These are phyloP conservation scores for Saturnispora mendoncae DNA, from an alignment of 805 yeast genomes.

Conservation along the genomic window DNA sequence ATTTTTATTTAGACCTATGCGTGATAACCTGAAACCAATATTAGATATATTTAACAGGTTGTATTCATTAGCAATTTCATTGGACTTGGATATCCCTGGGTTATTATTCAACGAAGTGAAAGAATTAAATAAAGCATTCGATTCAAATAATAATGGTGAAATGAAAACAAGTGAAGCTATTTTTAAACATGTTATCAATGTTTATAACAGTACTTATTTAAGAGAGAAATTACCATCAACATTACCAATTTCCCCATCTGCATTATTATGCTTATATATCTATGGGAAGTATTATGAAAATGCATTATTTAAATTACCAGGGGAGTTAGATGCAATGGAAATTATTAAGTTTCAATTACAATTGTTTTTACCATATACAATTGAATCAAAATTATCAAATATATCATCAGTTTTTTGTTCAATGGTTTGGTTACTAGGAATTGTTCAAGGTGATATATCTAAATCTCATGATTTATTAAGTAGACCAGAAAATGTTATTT, in stretches of 20 bases:
- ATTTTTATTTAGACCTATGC: not conserved
- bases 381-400: constrained; percentile 19
- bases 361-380: constrained; percentile 32
- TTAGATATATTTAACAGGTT: constrained; percentile 12
- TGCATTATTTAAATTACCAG: constrained; percentile 3
- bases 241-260: constrained; percentile 12
- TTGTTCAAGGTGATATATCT: constrained; percentile 12
- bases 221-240: constrained; percentile 11
- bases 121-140: constrained; percentile 36
- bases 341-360: constrained; percentile 36
- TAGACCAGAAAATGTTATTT: constrained; percentile 7
- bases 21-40: not conserved
- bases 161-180: constrained; percentile 31
- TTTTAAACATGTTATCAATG: constrained; percentile 33
- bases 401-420: constrained; percentile 15
- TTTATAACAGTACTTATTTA: constrained; percentile 30
- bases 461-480: constrained; percentile 4
- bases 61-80: constrained; percentile 44
- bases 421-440: constrained; percentile 17
- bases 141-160: constrained; percentile 14
- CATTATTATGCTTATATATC: constrained; percentile 16
- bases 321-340: constrained; percentile 12
- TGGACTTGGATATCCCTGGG: constrained; percentile 52
- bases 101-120: constrained; percentile 30
- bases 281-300: constrained; percentile 19